These are phyloP conservation scores for Sparassis latifolia DNA, from an alignment of 1,284 basidiomycete species.

Conservation along the genomic window DNA sequence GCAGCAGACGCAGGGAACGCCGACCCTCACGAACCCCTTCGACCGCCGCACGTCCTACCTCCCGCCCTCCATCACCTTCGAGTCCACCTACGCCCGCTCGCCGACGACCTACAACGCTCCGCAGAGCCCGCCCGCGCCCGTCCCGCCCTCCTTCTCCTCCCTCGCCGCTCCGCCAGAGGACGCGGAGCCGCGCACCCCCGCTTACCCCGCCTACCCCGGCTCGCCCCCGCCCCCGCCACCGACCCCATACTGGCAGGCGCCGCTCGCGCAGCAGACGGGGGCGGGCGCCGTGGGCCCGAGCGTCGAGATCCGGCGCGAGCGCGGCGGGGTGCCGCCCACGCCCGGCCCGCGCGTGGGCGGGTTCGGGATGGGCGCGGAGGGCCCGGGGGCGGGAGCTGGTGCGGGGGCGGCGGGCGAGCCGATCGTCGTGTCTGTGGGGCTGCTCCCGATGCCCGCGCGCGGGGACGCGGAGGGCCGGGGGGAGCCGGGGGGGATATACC, in stretches of 20 bases:
- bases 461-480: constrained; percentile 10
- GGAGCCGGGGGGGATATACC: constrained; percentile 40
- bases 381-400: constrained; percentile 6
- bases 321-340: constrained; percentile 41
- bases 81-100: constrained; percentile 32
- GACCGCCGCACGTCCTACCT: constrained; percentile 21
- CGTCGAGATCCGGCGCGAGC: constrained; percentile 57
- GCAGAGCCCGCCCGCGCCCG: constrained; percentile 23
- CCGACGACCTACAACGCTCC: constrained; percentile 44
- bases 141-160: constrained; percentile 9
- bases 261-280: constrained; percentile 38
- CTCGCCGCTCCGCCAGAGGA: constrained; percentile 8
- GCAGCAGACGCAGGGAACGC: constrained; percentile 14
- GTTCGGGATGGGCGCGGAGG: constrained; percentile 12
- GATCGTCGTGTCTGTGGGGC: constrained; percentile 69
- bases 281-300: constrained; percentile 45
- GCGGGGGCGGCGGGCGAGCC: constrained; percentile 39
- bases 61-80: constrained; percentile 33
- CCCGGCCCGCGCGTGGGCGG: constrained; percentile 45
- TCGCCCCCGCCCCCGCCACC: constrained; percentile 38
- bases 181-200: constrained; percentile 49
- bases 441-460: constrained; percentile 35
- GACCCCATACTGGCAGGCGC: constrained; percentile 50
- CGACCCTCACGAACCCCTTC: constrained; percentile 9
- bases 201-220: constrained; percentile 60